Base-by-base conservation (phyloP, 169 alveolate species). In the Fabrea salina region DNA sequence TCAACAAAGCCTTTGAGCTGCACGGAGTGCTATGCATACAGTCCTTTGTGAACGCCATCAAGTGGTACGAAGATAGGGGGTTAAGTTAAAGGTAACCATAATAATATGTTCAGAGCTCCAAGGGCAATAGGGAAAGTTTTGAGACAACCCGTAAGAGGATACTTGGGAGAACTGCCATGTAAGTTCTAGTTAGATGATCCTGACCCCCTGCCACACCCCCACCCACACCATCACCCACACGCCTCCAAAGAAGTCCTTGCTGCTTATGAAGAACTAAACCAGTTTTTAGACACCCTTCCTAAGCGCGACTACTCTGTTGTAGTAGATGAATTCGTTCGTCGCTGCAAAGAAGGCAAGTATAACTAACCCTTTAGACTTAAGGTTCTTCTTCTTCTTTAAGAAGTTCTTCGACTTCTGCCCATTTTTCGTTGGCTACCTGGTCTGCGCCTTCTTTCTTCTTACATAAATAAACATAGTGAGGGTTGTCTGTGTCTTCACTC, bases 391-490 rank as follows among this genome's bases (percentile, higher is more conserved):
- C 83, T 53, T 79, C 50, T 6, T 41, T 57, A 43, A 85, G 72
- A 47, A 72, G 78, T 13, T 70, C 27, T 30, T 70, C 49, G 27
- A 75, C 49, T 3, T 57, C 39, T 32, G 68, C 79, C 83, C 85
- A 85, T 47, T 64, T 56, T 57, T 68, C 51, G 43, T 76, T 13
- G 37, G 80, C 49, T 16, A 67, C 47, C 27, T 59, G 64, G 50
- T 86, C 86, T 50, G 91, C 90, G 22, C 79, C 87, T 50, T 75
- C 86, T 79, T 68, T 56, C 58, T 89, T 89, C 57, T 75, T 75
- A 61, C 94, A 85, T 16, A 89, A 40, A 79, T 89, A 89, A 35
- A 89, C 81, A 66, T 75, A 89, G 59, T 89, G 94, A 61, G 80
- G 59, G 53, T 89, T 85, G 27, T 82, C 88, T 33, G 78, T 74